Evolutionary conservation across 116 monocot genomes (phyloP).

Genomic region (Posidonia oceanica): DNA sequence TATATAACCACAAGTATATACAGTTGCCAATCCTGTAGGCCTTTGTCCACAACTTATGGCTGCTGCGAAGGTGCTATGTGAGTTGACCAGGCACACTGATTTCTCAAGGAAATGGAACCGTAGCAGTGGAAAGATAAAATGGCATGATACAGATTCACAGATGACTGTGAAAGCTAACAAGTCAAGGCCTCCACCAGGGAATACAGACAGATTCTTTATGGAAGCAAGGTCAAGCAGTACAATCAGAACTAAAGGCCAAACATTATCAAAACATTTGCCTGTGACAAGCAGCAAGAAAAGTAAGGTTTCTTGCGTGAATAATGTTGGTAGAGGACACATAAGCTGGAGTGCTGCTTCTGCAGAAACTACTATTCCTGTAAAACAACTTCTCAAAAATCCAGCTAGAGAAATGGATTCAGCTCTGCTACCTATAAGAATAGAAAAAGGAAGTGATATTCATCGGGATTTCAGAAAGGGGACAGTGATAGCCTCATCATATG

Average conservation of each 20-base stretch:
- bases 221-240: not conserved
- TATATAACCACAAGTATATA: not conserved
- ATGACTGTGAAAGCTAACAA: slow-evolving; percentile 1
- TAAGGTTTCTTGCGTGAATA: slow-evolving; percentile 2
- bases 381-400: not conserved
- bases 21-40: not conserved
- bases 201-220: not conserved
- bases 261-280: not conserved
- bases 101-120: not conserved
- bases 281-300: not conserved
- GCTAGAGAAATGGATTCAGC: slow-evolving; percentile 4
- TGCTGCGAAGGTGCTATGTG: slow-evolving; percentile 1
- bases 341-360: slow-evolving; percentile 2
- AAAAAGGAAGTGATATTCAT: not conserved
- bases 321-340: slow-evolving; percentile 1
- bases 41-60: not conserved
- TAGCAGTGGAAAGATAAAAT: slow-evolving; percentile 1
- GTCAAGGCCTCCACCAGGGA: not conserved
- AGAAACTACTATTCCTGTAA: slow-evolving; percentile 3
- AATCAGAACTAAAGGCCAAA: not conserved
- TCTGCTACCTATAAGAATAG: not conserved
- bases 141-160: not conserved
- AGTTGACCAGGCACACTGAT: not conserved
- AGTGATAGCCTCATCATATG: slow-evolving; percentile 1
- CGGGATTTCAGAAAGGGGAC: not conserved